These are phyloP conservation scores for Senecio squalidus DNA, from an alignment of 140 eudicot species.

Conservation along the genomic window DNA sequence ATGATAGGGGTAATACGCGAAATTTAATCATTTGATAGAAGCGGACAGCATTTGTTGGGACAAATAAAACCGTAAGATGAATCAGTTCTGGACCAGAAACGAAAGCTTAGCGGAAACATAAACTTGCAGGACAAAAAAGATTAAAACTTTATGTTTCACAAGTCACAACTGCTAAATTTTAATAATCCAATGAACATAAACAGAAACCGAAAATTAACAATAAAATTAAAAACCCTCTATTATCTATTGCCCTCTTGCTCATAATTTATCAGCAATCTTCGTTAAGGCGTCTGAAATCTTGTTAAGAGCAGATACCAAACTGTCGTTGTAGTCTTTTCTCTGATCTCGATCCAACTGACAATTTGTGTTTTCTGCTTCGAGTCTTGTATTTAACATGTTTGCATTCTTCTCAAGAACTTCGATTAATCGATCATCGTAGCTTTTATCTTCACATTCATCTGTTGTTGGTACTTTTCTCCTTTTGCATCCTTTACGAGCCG, in stretches of 20 bases:
- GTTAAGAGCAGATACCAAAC: conserved; percentile 49
- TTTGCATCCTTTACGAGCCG: conserved; percentile 46
- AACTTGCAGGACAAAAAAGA: conserved; percentile 12
- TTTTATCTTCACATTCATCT: conserved; percentile 24
- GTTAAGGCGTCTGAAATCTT: conserved; percentile 57
- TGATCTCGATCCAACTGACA: conserved; percentile 49
- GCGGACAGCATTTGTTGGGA: too few relatives aligned
- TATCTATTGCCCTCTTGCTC: conserved; percentile 12
- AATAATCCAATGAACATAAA: background rate
- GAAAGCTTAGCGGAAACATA: background rate
- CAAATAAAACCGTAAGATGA: background rate
- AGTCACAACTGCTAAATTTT: background rate
- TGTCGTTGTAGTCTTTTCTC: conserved; percentile 50
- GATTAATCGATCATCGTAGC: conserved; percentile 34
- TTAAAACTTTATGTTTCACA: background rate
- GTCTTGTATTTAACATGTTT: conserved; percentile 32
- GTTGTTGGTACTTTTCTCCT: conserved; percentile 41
- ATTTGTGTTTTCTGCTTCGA: conserved; percentile 51
- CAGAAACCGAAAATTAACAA: background rate
- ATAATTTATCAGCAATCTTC: conserved; percentile 63
- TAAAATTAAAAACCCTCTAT: background rate
- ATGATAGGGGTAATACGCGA: too few relatives aligned
- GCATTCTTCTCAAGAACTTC: conserved; percentile 51
- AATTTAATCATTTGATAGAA: too few relatives aligned
- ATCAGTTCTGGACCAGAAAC: background rate